Evolutionary conservation across 73 alveolate genomes (phyloP).

Genomic region (Urostyla sp.): DNA sequence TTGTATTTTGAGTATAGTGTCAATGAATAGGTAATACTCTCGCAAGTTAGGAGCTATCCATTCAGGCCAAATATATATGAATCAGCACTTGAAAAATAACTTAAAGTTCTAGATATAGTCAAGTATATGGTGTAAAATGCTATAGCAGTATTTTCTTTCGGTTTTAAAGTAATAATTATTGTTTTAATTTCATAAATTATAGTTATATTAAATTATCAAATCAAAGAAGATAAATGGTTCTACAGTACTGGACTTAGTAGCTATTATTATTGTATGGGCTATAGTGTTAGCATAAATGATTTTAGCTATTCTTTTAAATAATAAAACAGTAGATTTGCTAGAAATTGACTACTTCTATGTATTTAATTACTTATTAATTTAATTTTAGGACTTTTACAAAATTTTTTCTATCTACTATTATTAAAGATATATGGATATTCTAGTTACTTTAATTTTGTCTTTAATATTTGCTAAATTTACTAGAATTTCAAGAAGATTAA

Average conservation of each 20-base stretch:
- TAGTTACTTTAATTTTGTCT: no score
- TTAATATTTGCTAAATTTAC: conserved; percentile 12
- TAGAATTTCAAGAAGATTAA: conserved; percentile 27
- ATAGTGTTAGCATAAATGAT: conserved; percentile 23
- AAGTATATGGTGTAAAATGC: not conserved
- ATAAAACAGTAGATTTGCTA: not conserved
- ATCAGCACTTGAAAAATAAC: not conserved
- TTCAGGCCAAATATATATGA: conserved; percentile 43
- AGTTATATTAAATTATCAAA: no score
- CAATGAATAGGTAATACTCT: not conserved
- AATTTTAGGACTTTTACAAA: no score
- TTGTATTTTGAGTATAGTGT: conserved; percentile 27
- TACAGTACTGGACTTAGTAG: no score
- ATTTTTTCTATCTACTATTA: no score
- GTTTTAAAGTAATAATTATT: not conserved
- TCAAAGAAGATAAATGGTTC: no score
- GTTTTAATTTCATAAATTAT: not conserved
- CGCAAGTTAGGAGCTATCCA: conserved; percentile 20
- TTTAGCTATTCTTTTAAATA: not conserved
- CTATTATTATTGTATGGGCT: not conserved
- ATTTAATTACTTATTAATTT: no score
- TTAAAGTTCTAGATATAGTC: not conserved
- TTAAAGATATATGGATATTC: no score
- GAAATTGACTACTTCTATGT: not conserved
- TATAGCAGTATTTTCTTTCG: not conserved